phyloP scores from a whole-genome alignment of 805 yeast species.

The Ogataea ganodermae region DNA sequence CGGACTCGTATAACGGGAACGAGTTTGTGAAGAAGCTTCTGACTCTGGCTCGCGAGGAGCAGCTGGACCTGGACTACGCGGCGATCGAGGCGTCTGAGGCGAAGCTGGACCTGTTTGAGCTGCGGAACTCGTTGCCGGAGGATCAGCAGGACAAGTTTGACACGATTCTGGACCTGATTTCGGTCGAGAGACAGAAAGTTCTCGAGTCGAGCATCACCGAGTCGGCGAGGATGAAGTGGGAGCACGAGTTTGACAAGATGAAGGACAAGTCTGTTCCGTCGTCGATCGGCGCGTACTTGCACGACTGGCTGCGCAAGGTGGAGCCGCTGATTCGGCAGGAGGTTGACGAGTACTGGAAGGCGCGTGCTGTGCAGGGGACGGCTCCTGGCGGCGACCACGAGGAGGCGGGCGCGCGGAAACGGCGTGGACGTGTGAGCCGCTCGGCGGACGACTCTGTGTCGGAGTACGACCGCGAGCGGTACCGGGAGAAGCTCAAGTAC shows the following conservation, averaged over 20 bases:
- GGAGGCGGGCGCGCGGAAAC: background rate
- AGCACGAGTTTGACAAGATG: conserved; percentile 63
- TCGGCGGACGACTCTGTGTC: background rate
- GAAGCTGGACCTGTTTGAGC: conserved; percentile 58
- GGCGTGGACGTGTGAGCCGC: conserved; percentile 12
- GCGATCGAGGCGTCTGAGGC: conserved; percentile 10
- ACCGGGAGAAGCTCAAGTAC: conserved; percentile 49
- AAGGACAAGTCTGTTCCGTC: conserved; percentile 48
- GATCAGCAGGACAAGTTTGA: conserved; percentile 59
- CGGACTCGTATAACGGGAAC: conserved; percentile 28
- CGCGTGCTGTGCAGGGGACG: conserved; percentile 36
- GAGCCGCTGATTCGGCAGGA: conserved; percentile 72
- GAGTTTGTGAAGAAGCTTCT: conserved; percentile 25
- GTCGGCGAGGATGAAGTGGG: conserved; percentile 90
- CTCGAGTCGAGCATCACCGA: conserved; percentile 79
- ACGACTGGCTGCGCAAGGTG: conserved; percentile 81
- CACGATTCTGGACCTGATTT: conserved; percentile 63
- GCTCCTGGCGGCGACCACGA: conserved; percentile 17
- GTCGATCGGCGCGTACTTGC: conserved; percentile 70
- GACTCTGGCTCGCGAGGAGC: conserved; percentile 23
- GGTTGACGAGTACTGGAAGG: conserved; percentile 52
- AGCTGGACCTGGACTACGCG: conserved; percentile 25
- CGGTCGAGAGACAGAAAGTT: conserved; percentile 72
- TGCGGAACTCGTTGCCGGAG: conserved; percentile 56
- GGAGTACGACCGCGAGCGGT: conserved; percentile 24